Base-by-base conservation (phyloP, 1,139 yeast species). In the Yamadazyma aaseri region DNA sequence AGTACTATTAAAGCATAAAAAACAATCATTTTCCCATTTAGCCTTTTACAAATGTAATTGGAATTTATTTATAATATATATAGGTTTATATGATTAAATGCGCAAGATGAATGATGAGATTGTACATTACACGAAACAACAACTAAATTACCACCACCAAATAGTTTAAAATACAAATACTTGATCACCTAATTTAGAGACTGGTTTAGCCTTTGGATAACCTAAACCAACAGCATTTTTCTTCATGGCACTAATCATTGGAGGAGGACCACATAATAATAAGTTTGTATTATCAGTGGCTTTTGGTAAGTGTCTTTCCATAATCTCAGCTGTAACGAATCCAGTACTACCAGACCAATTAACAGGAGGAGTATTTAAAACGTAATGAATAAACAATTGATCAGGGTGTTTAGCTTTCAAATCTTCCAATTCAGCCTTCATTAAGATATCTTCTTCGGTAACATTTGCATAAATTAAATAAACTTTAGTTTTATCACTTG, bases 251-350 rank as follows among this genome's bases (percentile, higher is more conserved):
- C 85, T 72, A 73, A 81, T 79, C 66, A 87, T 69, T 35, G 87
- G 86, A 53, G 94, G 92, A 37, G 96, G 95, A 49, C 96, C 98
- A 71, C 97, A 87, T 48, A 86, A 81, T 58, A 89, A 82, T 46
- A 86, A 74, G 63, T 86, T 80, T 58, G 81, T 69, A 50, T 79
- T 71, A 46, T 67, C 79, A 44, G 76, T 66, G 34, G 82, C 69
- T 44, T 76, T 72, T 46, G 86, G 77, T 51, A 83, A 70, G 62
- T 79, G 62, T 44, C 62, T 60, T 29, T 61, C 57, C 53, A 87
- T 65, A 55, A 72, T 76, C 28, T 84, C 94, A 58, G 83, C 80
- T 51, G 84, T 71, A 54, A 87, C 81, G 66, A 63, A 85, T 22
- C 96, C 96, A 32, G 63, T 61, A 26, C 65, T 50, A 7, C 76